A percentile compares a stretch with the other conserved stretches of the same genome.
phyloP scores from a whole-genome alignment of 257 asterid genomes.

The Fraxinus quadrangulata region DNA sequence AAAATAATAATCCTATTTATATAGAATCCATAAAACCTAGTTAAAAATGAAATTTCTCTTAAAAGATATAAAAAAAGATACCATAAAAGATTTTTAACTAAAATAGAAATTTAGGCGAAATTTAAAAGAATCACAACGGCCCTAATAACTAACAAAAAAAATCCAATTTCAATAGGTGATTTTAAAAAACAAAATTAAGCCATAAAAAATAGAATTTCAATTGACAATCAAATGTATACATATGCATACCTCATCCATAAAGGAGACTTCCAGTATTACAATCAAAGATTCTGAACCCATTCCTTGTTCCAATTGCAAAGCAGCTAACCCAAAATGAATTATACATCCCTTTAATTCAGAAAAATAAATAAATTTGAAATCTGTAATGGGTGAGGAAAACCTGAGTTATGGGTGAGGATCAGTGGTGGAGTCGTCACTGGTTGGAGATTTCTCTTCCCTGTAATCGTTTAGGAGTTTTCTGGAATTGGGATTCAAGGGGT shows the following conservation, averaged over 20 bases:
- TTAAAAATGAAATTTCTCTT: too few species aligned
- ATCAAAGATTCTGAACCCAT: constrained; percentile 72
- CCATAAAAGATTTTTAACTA: too few species aligned
- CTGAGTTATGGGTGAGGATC: too few species aligned
- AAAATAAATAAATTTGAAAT: too few species aligned
- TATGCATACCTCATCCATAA: constrained; percentile 62
- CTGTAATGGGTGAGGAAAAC: too few species aligned
- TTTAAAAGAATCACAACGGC: constrained; percentile 75
- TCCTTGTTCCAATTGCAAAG: constrained; percentile 77
- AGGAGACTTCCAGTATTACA: constrained; percentile 72
- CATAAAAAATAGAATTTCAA: not conserved
- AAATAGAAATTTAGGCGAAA: constrained; percentile 24
- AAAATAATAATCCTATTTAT: too few species aligned
- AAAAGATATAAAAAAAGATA: constrained; percentile 23
- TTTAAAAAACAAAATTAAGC: not conserved
- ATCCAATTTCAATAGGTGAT: constrained; percentile 10
- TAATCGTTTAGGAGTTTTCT: too few species aligned
- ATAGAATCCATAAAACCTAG: too few species aligned
- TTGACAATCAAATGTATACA: not conserved
- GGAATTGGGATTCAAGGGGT: too few species aligned
- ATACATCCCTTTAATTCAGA: not conserved
- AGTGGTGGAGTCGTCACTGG: too few species aligned
- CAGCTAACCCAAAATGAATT: constrained; percentile 42
- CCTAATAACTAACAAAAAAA: constrained; percentile 58
- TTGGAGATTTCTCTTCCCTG: too few species aligned